Percentiles rank a stretch among this genome's conserved stretches.
Conservation (phyloP, 352 stramenopile species). For the Pythium rishiriense region DNA sequence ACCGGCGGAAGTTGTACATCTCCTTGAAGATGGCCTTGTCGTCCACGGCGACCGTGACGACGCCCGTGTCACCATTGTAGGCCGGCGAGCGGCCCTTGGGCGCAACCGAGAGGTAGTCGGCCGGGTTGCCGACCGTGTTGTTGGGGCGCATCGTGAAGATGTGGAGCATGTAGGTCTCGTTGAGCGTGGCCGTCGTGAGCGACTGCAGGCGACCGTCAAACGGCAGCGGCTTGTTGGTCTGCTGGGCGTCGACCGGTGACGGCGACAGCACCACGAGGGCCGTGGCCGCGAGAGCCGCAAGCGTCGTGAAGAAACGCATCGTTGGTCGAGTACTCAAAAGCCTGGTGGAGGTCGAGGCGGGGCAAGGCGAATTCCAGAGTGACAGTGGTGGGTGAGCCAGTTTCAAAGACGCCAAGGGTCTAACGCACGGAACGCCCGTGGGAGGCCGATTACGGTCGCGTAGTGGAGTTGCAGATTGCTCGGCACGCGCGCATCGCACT, state of each 20-base stretch:
- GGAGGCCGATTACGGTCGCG: not conserved
- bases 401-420: too few relatives aligned
- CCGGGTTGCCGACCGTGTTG: conserved; percentile 29
- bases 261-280: not conserved
- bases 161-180: conserved; percentile 20
- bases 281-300: conserved; percentile 2
- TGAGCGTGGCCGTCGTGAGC: conserved; percentile 8
- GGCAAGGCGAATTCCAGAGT: not conserved
- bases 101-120: conserved; percentile 35
- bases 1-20: conserved; percentile 32
- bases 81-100: conserved; percentile 28
- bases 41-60: conserved; percentile 36
- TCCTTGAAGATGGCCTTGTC: conserved; percentile 31
- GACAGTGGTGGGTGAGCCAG: not conserved
- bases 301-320: conserved; percentile 9
- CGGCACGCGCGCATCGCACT: not conserved
- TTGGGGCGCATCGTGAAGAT: conserved; percentile 28
- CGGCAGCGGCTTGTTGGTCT: conserved; percentile 13
- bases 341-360: not conserved
- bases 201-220: conserved; percentile 16
- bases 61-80: conserved; percentile 35
- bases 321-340: not conserved
- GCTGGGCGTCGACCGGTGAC: not conserved
- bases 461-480: not conserved
- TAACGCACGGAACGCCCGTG: too few relatives aligned